A percentile compares a stretch with the other conserved stretches of the same genome.
These are phyloP conservation scores for Chaetomium fimeti DNA, from an alignment of 495 filamentous ascomycete species.

Conservation along the genomic window DNA sequence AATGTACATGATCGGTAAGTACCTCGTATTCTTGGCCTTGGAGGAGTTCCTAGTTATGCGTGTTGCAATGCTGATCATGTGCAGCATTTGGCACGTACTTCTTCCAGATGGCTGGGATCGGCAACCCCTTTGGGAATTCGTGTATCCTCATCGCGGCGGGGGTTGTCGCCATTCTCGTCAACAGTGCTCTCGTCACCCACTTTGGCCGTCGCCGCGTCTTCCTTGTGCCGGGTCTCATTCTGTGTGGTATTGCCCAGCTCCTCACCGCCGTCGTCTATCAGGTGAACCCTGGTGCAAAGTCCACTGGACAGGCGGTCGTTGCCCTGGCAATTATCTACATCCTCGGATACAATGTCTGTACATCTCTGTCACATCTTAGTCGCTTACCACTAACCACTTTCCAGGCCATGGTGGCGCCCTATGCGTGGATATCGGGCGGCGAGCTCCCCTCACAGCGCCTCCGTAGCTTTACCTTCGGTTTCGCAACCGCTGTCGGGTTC, in stretches of 20 bases:
- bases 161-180: constrained; percentile 57
- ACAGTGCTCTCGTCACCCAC: constrained; percentile 52
- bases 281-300: constrained; percentile 43
- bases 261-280: constrained; percentile 56
- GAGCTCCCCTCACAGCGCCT: constrained; percentile 57
- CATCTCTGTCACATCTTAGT: neutral
- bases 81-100: constrained; percentile 62
- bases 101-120: constrained; percentile 61
- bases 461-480: constrained; percentile 56
- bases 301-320: constrained; percentile 54
- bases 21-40: constrained; percentile 21
- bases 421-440: constrained; percentile 61
- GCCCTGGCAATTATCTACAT: constrained; percentile 57
- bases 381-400: neutral
- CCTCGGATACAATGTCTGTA: constrained; percentile 48
- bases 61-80: neutral
- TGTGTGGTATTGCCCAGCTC: constrained; percentile 56
- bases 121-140: constrained; percentile 55
- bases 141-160: constrained; percentile 54
- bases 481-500: constrained; percentile 55
- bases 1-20: constrained; percentile 60
- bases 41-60: neutral
- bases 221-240: constrained; percentile 48
- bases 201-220: constrained; percentile 56
- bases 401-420: constrained; percentile 49